Base-by-base conservation (phyloP, 164 flowering plant genomes). In the Piper longum region DNA sequence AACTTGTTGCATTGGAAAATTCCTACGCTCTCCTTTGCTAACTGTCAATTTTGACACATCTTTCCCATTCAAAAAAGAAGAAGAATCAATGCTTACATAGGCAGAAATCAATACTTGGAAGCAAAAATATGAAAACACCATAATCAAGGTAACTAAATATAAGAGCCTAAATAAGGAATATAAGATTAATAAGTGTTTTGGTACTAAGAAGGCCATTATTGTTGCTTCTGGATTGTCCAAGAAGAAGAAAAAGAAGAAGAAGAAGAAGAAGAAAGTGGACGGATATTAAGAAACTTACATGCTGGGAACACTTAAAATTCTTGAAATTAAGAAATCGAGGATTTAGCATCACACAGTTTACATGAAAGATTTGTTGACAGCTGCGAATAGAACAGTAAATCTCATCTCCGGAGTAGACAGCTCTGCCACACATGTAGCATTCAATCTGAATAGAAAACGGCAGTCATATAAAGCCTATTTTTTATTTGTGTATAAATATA, bases 251-350 rank as follows among this genome's bases (percentile, higher is more conserved):
- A 62, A 42, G 54, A 61, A 61, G 44, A 41, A 13, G 17, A 61
- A 43, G 18, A 42, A 19, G 4, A 61, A 12, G 43, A 45, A 3
- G 7, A 9, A 6, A 43, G 54, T 19, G 43, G 16, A n/a, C 7
- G n/a, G 19, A 16, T 43, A 16, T 5, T 16, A 56, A 68, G 55
- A 56, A 65, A 4, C 66, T 83, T 82, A 92, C 96, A 88, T 92
- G 96, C 62, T 86, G 96, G 58, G 96, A 95, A 72, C 98, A 92
- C 80, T 80, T 88, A 78, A 92, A 87, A 42, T 74, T 84, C 63
- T 60, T 82, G 56, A 64, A 54, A 65, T 64, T 68, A 13, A 77
- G 72, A 70, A 75, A 65, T 11, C 76, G 74, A 48, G 76, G 71
- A 1, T 43, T 76, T 62, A 76, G 67, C 73, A 73, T 82, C 1